Evolutionary conservation across 2,329 filamentous ascomycete species (phyloP).

Genomic region (Ceratocystis cacaofunesta): DNA sequence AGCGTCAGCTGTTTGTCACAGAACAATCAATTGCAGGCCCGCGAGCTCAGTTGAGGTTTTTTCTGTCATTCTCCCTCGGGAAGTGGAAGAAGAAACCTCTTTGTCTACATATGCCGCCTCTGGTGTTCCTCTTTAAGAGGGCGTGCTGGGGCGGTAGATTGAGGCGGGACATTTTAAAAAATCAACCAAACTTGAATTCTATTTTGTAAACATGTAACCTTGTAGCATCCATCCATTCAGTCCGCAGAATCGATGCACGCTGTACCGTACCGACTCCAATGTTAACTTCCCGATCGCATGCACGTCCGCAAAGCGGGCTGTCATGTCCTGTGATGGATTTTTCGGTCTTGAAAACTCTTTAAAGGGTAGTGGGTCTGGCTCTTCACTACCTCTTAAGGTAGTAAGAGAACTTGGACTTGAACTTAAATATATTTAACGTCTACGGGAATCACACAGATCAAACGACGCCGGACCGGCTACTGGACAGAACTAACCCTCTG

Average conservation of each 20-base stretch:
- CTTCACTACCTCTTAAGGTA: too few relatives aligned
- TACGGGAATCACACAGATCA: too few relatives aligned
- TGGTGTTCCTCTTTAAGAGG: background rate
- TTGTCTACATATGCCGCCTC: conserved; percentile 16
- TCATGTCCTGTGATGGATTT: too few relatives aligned
- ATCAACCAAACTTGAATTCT: background rate
- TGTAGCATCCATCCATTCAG: background rate
- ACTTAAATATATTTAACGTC: too few relatives aligned
- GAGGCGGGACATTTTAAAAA: conserved; percentile 17
- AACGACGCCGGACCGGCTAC: too few relatives aligned
- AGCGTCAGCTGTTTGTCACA: conserved; percentile 18
- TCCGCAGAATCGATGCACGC: background rate
- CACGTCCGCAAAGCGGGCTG: too few relatives aligned
- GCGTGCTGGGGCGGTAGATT: conserved; percentile 16
- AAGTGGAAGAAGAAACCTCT: background rate
- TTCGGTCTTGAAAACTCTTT: too few relatives aligned
- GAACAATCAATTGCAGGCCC: conserved; percentile 18
- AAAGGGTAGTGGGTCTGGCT: too few relatives aligned
- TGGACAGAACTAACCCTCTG: too few relatives aligned
- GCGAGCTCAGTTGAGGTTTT: conserved; percentile 15
- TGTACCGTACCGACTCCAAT: background rate
- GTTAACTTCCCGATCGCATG: too few relatives aligned
- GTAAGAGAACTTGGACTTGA: too few relatives aligned
- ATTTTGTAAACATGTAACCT: background rate
- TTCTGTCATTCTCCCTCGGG: background rate